These are phyloP conservation scores for Aethionema arabicum DNA, from an alignment of 345 rosid genomes.

Conservation along the genomic window DNA sequence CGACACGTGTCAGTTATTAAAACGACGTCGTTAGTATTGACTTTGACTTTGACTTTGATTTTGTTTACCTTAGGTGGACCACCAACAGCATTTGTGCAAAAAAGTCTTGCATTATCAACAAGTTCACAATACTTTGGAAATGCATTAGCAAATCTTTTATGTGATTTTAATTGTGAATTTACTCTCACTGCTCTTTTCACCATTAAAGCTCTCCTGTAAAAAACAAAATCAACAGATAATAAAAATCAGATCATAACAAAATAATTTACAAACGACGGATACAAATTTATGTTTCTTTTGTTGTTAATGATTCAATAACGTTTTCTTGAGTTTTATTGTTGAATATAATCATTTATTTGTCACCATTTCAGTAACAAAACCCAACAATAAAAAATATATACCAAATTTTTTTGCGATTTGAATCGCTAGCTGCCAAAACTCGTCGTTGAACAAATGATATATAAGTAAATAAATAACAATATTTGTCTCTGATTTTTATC, in stretches of 20 bases:
- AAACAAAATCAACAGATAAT: not conserved
- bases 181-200: constrained; percentile 84
- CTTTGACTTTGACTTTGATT: not conserved
- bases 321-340: too few species aligned
- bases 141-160: constrained; percentile 81
- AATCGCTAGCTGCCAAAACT: too few species aligned
- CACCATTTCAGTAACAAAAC: too few species aligned
- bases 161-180: constrained; percentile 75
- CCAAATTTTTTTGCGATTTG: too few species aligned
- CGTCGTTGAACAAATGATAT: too few species aligned
- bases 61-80: constrained; percentile 66
- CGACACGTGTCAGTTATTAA: not conserved
- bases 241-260: not conserved
- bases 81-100: constrained; percentile 71
- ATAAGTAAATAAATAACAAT: too few species aligned
- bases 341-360: too few species aligned
- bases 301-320: too few species aligned
- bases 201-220: constrained; percentile 73
- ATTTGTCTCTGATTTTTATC: too few species aligned
- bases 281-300: too few species aligned
- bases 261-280: not conserved
- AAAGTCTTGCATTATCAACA: constrained; percentile 84
- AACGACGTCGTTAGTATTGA: not conserved
- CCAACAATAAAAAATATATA: too few species aligned
- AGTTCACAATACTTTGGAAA: constrained; percentile 65